Evolutionary conservation across 108 stramenopile genomes (phyloP).

Genomic region (Cyclotella cryptica): DNA sequence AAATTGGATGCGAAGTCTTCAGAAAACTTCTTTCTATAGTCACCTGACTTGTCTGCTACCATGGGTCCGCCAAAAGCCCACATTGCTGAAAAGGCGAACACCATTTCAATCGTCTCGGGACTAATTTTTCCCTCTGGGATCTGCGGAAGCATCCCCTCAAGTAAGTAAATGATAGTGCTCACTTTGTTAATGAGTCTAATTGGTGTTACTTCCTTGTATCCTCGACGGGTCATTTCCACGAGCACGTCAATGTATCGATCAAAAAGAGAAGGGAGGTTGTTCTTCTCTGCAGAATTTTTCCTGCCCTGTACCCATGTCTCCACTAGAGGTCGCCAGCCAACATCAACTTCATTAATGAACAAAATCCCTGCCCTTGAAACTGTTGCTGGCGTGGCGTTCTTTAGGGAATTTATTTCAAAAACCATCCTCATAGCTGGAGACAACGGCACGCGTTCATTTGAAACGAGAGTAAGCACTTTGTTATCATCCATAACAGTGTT

Average conservation of each 20-base stretch:
- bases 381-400: slow-evolving; percentile 92
- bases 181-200: slow-evolving; percentile 85
- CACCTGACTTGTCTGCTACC: slow-evolving; percentile 82
- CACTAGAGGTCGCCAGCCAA: slow-evolving; percentile 91
- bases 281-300: slow-evolving; percentile 64
- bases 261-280: slow-evolving; percentile 77
- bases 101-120: slow-evolving; percentile 65
- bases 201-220: slow-evolving; percentile 86
- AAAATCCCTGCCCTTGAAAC: slow-evolving; percentile 92
- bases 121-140: slow-evolving; percentile 73
- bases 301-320: slow-evolving; percentile 81
- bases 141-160: slow-evolving; percentile 70
- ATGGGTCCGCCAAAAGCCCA: slow-evolving; percentile 96
- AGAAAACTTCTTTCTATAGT: slow-evolving; percentile 83
- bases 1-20: slow-evolving; percentile 71
- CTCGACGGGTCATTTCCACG: slow-evolving; percentile 73
- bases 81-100: slow-evolving; percentile 82
- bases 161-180: slow-evolving; percentile 73
- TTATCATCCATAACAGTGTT: slow-evolving; percentile 97
- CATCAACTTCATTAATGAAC: slow-evolving; percentile 90
- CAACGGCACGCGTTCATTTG: slow-evolving; percentile 92
- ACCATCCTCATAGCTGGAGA: slow-evolving; percentile 92
- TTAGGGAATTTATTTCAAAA: slow-evolving; percentile 92
- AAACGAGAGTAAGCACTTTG: slow-evolving; percentile 92
- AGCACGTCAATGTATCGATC: slow-evolving; percentile 86